A percentile compares a stretch with the other conserved stretches of the same genome.
Evolutionary conservation across 192 early-diverging fungal genomes (phyloP).

Genomic region (Hyaloraphidium curvatum): DNA sequence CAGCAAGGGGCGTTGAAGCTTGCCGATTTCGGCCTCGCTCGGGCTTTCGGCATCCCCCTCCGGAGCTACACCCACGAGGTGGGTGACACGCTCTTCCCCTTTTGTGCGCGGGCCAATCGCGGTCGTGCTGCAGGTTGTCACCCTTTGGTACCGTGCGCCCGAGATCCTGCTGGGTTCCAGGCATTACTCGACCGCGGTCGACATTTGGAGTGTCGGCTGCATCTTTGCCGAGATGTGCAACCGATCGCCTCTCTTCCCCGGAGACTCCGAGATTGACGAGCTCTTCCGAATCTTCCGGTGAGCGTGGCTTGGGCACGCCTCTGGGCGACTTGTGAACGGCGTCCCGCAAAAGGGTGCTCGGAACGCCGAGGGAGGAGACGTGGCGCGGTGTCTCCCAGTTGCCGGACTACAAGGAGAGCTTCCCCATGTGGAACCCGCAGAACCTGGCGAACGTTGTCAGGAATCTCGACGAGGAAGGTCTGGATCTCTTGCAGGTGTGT

Average conservation of each 20-base stretch:
- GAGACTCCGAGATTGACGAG: conserved; percentile 81
- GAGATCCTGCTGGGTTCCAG: conserved; percentile 84
- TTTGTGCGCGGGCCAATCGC: no score
- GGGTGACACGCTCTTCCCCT: no score
- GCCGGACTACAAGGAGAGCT: conserved; percentile 63
- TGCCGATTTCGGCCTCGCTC: conserved; percentile 90
- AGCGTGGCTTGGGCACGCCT: neutral
- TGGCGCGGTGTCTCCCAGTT: conserved; percentile 60
- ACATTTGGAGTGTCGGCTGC: conserved; percentile 96
- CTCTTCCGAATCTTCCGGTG: conserved; percentile 76
- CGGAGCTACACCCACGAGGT: conserved; percentile 87
- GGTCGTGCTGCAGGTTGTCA: no score
- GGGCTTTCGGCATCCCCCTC: conserved; percentile 79
- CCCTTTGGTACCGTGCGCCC: conserved; percentile 87
- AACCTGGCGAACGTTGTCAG: conserved; percentile 26
- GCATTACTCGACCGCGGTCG: conserved; percentile 80
- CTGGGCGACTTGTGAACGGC: neutral
- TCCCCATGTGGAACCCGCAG: conserved; percentile 49
- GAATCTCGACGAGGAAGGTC: conserved; percentile 34
- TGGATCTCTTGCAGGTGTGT: conserved; percentile 42
- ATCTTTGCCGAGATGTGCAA: conserved; percentile 90
- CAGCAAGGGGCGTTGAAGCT: conserved; percentile 67
- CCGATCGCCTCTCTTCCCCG: conserved; percentile 68
- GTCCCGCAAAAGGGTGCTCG: conserved; percentile 22
- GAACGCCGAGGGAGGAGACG: conserved; percentile 55